phyloP scores from a whole-genome alignment of 2,329 filamentous ascomycete species.

The Penicillium aurantiogriseum region DNA sequence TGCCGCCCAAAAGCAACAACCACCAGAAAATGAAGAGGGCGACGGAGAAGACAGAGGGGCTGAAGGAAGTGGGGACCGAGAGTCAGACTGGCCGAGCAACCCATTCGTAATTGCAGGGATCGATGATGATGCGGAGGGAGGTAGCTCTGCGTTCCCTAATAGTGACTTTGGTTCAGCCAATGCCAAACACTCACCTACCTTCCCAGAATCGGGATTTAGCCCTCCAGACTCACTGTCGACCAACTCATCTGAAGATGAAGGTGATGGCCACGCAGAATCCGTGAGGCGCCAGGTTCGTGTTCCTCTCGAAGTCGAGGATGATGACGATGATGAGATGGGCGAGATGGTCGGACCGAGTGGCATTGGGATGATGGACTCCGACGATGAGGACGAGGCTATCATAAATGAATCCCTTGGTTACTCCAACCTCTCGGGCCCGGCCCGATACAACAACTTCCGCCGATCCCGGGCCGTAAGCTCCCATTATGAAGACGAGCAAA shows the following conservation, averaged over 20 bases:
- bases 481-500: slow-evolving; percentile 42
- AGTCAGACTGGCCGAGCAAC: slow-evolving; percentile 36
- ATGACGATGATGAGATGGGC: slow-evolving; percentile 50
- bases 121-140: slow-evolving; percentile 34
- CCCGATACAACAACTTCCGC: slow-evolving; percentile 45
- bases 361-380: slow-evolving; percentile 51
- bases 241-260: slow-evolving; percentile 44
- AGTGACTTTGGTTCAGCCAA: slow-evolving; percentile 31
- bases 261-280: slow-evolving; percentile 38
- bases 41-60: slow-evolving; percentile 26
- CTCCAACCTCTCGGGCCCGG: slow-evolving; percentile 60
- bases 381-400: slow-evolving; percentile 53
- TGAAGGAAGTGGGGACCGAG: slow-evolving; percentile 24
- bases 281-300: slow-evolving; percentile 47
- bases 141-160: slow-evolving; percentile 32
- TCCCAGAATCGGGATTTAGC: slow-evolving; percentile 41
- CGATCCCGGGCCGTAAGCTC: slow-evolving; percentile 31
- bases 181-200: slow-evolving; percentile 34
- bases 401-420: slow-evolving; percentile 67
- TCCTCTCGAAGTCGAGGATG: slow-evolving; percentile 60
- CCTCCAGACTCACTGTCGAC: slow-evolving; percentile 41
- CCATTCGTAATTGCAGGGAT: slow-evolving; percentile 41
- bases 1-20: slow-evolving; percentile 69
- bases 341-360: slow-evolving; percentile 47
- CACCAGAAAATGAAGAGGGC: slow-evolving; percentile 42